These are phyloP conservation scores for Syncephalis fuscata DNA, from an alignment of 371 early-diverging fungal species.

Conservation along the genomic window DNA sequence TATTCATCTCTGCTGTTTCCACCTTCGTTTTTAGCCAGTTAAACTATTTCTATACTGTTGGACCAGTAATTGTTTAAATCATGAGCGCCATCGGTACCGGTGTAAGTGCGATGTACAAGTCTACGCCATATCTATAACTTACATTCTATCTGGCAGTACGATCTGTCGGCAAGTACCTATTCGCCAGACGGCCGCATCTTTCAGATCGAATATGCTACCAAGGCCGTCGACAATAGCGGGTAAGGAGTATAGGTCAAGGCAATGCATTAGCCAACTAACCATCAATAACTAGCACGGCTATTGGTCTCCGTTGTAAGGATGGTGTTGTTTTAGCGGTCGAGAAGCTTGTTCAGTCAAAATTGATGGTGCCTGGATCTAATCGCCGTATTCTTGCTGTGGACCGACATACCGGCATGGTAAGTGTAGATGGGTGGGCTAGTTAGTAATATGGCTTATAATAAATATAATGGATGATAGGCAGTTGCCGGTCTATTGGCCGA, in stretches of 20 bases:
- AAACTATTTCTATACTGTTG: background rate
- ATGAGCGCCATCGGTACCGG: slow-evolving; percentile 59
- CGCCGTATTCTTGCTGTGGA: slow-evolving; percentile 85
- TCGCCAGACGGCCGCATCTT: slow-evolving; percentile 97
- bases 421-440: slow-evolving; percentile 5
- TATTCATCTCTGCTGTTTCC: no score
- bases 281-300: slow-evolving; percentile 50
- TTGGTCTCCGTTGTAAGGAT: slow-evolving; percentile 86
- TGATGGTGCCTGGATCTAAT: slow-evolving; percentile 84
- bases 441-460: slow-evolving; percentile 1
- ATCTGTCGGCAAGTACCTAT: slow-evolving; percentile 92
- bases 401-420: slow-evolving; percentile 82
- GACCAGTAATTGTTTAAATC: slow-evolving; percentile 5
- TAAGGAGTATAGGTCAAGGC: no score
- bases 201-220: slow-evolving; percentile 95
- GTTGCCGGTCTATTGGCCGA: slow-evolving; percentile 92
- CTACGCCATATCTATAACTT: background rate
- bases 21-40: no score
- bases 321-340: slow-evolving; percentile 94
- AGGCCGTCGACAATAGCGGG: slow-evolving; percentile 98
- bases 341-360: slow-evolving; percentile 86
- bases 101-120: slow-evolving; percentile 16
- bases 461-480: slow-evolving; percentile 29
- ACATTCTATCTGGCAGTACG: slow-evolving; percentile 49
- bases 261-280: background rate